phyloP scores from a whole-genome alignment of 2,329 filamentous ascomycete genomes.

The Pseudocercospora fijiensis region DNA sequence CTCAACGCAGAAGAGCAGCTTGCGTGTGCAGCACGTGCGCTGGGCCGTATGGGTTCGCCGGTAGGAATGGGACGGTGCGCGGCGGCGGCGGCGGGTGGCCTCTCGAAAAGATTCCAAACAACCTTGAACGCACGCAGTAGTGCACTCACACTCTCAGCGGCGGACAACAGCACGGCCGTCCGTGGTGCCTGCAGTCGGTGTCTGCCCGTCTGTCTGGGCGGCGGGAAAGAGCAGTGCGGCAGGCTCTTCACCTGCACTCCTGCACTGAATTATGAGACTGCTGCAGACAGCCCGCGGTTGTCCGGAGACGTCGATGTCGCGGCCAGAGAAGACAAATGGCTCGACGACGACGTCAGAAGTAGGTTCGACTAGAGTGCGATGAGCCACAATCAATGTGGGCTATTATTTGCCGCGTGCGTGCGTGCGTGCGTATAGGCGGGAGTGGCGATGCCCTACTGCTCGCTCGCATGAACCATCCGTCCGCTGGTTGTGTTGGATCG shows the following conservation, averaged over 20 bases:
- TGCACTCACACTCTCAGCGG: background rate
- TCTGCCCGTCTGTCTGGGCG: background rate
- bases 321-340: conserved; percentile 4
- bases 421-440: too few relatives aligned
- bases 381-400: conserved; percentile 8
- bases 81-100: conserved; percentile 4
- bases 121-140: background rate
- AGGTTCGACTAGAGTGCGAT: conserved; percentile 8
- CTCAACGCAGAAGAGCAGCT: conserved; percentile 4
- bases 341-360: conserved; percentile 9
- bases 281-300: background rate
- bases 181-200: background rate
- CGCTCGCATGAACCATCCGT: conserved; percentile 11
- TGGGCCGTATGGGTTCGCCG: conserved; percentile 2
- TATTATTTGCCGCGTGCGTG: conserved; percentile 5
- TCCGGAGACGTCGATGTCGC: conserved; percentile 1
- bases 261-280: background rate
- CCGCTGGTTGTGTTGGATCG: background rate
- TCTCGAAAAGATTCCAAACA: conserved; percentile 7
- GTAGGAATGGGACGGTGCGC: conserved; percentile 10
- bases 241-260: background rate
- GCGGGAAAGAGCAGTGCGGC: background rate
- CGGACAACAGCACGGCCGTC: background rate
- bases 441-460: conserved; percentile 8
- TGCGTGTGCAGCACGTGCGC: conserved; percentile 5